Conservation (phyloP, 495 filamentous ascomycete genomes). For the Hyphodiscus hymeniophilus region DNA sequence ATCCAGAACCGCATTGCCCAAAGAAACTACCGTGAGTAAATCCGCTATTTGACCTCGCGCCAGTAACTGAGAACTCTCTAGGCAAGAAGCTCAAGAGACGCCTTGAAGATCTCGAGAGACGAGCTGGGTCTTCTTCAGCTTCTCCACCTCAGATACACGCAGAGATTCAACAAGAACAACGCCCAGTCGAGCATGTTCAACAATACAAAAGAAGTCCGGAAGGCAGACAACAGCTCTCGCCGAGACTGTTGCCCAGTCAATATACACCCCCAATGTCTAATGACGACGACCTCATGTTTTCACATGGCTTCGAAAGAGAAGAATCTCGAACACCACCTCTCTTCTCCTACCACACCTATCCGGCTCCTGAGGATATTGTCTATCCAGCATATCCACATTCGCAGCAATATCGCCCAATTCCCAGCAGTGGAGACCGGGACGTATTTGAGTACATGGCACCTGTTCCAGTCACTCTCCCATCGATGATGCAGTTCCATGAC, state of each 20-base stretch:
- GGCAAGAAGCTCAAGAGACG: slow-evolving; percentile 99
- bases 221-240: slow-evolving; percentile 25
- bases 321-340: slow-evolving; percentile 65
- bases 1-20: slow-evolving; percentile 98
- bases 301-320: slow-evolving; percentile 41
- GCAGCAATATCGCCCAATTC: slow-evolving; percentile 50
- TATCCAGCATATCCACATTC: slow-evolving; percentile 56
- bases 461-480: slow-evolving; percentile 55
- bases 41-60: not conserved
- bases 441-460: slow-evolving; percentile 54
- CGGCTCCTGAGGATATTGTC: slow-evolving; percentile 58
- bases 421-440: slow-evolving; percentile 49
- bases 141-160: slow-evolving; percentile 30
- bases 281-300: slow-evolving; percentile 42
- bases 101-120: slow-evolving; percentile 89
- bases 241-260: slow-evolving; percentile 32
- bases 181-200: slow-evolving; percentile 2
- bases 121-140: slow-evolving; percentile 77
- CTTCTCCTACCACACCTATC: slow-evolving; percentile 62
- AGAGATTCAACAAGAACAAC: slow-evolving; percentile 19
- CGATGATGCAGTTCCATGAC: slow-evolving; percentile 53
- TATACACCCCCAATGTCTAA: slow-evolving; percentile 53
- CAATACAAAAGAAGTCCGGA: slow-evolving; percentile 25
- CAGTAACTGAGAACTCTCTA: slow-evolving; percentile 28
- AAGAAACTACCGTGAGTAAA: slow-evolving; percentile 88